Percentiles rank a stretch among this genome's conserved stretches.
Conservation (phyloP, 805 yeast species). For the Cyberlindnera suaveolens region DNA sequence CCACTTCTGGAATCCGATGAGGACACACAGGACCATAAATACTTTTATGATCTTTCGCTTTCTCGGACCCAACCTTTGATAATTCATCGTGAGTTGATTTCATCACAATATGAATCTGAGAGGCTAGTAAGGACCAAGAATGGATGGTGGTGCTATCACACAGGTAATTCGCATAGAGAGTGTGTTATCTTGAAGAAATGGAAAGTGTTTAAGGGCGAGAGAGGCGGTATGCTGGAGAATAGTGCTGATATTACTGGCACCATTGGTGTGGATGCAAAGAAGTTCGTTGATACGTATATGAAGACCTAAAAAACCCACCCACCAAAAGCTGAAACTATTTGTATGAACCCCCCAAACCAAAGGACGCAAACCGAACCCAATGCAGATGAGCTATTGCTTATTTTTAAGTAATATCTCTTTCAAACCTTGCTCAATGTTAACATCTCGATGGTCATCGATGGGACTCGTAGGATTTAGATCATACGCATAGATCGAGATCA, state of each 20-base stretch:
- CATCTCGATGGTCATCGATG: background rate
- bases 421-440: background rate
- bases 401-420: background rate
- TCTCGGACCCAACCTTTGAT: slow-evolving; percentile 9
- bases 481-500: slow-evolving; percentile 8
- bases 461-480: slow-evolving; percentile 1
- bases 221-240: slow-evolving; percentile 8
- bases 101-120: slow-evolving; percentile 8
- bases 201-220: slow-evolving; percentile 6
- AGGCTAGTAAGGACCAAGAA: slow-evolving; percentile 14
- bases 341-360: no score
- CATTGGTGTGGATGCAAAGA: slow-evolving; percentile 19
- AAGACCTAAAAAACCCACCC: background rate
- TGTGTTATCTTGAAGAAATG: slow-evolving; percentile 15
- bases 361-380: no score
- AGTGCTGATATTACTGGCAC: slow-evolving; percentile 16
- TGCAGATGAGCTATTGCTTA: background rate
- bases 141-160: slow-evolving; percentile 23
- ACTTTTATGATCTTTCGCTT: slow-evolving; percentile 9
- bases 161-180: slow-evolving; percentile 3
- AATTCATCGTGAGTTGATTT: slow-evolving; percentile 16
- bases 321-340: background rate
- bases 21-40: slow-evolving; percentile 7
- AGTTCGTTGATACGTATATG: slow-evolving; percentile 16
- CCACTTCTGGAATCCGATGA: slow-evolving; percentile 8